A percentile compares a stretch with the other conserved stretches of the same genome.
phyloP scores from a whole-genome alignment of 202 grass and related monocot species.

The Dendrocalamus latiflorus region DNA sequence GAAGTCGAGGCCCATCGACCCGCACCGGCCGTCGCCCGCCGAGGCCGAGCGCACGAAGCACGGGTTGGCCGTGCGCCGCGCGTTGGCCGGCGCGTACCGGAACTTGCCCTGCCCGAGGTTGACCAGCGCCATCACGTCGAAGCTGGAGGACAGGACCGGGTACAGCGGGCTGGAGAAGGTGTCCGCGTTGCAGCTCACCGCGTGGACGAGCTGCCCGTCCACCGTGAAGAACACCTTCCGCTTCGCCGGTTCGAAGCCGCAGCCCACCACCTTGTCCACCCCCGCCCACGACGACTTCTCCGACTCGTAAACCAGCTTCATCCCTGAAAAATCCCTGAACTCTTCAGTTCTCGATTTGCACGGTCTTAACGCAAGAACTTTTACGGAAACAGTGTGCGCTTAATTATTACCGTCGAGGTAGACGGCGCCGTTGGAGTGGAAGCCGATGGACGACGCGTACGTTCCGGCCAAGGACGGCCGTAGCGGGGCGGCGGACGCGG shows the following conservation, averaged over 20 bases:
- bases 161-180: conserved; percentile 63
- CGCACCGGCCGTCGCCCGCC: neutral
- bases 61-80: conserved; percentile 60
- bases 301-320: conserved; percentile 72
- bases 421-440: conserved; percentile 77
- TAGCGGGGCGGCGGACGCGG: neutral
- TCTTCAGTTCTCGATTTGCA: neutral
- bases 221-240: conserved; percentile 96
- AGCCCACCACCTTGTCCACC: conserved; percentile 77
- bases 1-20: conserved; percentile 27
- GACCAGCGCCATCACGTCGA: conserved; percentile 78
- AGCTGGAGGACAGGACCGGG: conserved; percentile 55
- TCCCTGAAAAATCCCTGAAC: conserved; percentile 43
- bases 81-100: conserved; percentile 76
- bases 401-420: conserved; percentile 72
- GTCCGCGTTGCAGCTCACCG: conserved; percentile 77
- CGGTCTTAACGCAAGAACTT: neutral
- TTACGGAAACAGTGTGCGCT: neutral
- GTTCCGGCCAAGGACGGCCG: conserved; percentile 51
- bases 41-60: conserved; percentile 62
- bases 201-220: conserved; percentile 64
- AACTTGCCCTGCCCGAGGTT: conserved; percentile 96
- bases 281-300: conserved; percentile 67
- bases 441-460: conserved; percentile 71
- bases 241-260: conserved; percentile 77